These are phyloP conservation scores for Myxozyma monticola DNA, from an alignment of 805 yeast genomes.

Conservation along the genomic window DNA sequence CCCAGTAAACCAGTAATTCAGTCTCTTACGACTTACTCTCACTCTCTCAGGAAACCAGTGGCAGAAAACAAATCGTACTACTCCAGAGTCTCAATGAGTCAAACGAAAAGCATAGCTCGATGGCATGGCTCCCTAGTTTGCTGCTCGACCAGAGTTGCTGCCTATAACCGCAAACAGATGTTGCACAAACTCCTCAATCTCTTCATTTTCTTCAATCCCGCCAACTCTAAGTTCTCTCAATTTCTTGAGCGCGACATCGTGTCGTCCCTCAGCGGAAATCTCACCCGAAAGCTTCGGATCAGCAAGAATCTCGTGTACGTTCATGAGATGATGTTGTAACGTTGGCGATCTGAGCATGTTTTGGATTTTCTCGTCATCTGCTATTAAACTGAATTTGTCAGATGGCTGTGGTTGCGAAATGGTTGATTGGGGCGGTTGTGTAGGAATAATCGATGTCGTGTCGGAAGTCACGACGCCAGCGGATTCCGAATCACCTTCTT, in stretches of 20 bases:
- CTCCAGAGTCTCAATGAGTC: too few species aligned
- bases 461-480: conserved; percentile 13
- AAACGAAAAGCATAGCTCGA: background rate
- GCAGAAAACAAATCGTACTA: too few species aligned
- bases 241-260: conserved; percentile 61
- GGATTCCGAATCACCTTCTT: conserved; percentile 39
- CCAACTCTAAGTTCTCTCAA: conserved; percentile 59
- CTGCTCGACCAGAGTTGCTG: background rate
- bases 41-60: too few species aligned
- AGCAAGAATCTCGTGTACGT: conserved; percentile 49
- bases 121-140: background rate
- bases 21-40: too few species aligned
- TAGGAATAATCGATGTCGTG: background rate
- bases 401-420: background rate
- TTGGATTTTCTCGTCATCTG: conserved; percentile 48
- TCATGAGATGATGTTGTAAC: conserved; percentile 55
- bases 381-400: conserved; percentile 30
- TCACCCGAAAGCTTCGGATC: conserved; percentile 54
- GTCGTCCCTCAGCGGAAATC: conserved; percentile 52
- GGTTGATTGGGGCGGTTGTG: background rate
- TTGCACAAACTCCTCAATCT: conserved; percentile 68
- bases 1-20: too few species aligned
- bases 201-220: conserved; percentile 65
- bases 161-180: conserved; percentile 40
- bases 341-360: conserved; percentile 53